These are phyloP conservation scores for Saussurea involucrata DNA, from an alignment of 129 eudicot genomes.

Conservation along the genomic window DNA sequence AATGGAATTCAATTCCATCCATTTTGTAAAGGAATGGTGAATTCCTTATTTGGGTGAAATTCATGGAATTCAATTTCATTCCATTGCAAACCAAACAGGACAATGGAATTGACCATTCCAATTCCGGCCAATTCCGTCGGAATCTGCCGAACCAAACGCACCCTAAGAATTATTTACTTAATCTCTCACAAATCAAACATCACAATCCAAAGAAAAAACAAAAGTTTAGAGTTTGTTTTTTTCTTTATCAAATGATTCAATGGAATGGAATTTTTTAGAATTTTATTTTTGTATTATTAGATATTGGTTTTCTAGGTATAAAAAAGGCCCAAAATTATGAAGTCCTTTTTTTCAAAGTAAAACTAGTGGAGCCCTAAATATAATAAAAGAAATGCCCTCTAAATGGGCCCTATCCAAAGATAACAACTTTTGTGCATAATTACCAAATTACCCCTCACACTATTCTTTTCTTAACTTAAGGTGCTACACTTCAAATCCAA, in stretches of 20 bases:
- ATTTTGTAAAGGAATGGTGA: too few species aligned
- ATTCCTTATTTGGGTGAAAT: too few species aligned
- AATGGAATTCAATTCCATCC: too few species aligned
- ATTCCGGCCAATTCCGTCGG: too few species aligned
- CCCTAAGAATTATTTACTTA: not conserved
- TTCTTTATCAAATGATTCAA: not conserved
- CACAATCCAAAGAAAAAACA: not conserved
- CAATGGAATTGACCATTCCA: too few species aligned
- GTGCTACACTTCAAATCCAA: conserved; percentile 22
- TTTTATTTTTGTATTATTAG: conserved; percentile 24
- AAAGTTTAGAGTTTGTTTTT: not conserved
- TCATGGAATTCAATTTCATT: too few species aligned
- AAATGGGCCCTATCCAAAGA: conserved; percentile 36
- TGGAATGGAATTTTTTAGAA: conserved; percentile 9
- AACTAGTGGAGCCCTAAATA: conserved; percentile 31
- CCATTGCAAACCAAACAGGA: too few species aligned
- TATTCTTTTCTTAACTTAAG: conserved; percentile 49
- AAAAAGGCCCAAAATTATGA: conserved; percentile 11
- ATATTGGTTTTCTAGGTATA: conserved; percentile 24
- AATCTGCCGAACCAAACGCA: too few species aligned
- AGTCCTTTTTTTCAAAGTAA: conserved; percentile 17
- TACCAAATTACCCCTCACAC: conserved; percentile 29
- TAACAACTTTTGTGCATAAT: conserved; percentile 15
- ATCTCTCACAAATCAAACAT: not conserved
- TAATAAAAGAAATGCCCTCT: conserved; percentile 32